These are phyloP conservation scores for Salix caprea DNA, from an alignment of 345 rosid species.

Conservation along the genomic window DNA sequence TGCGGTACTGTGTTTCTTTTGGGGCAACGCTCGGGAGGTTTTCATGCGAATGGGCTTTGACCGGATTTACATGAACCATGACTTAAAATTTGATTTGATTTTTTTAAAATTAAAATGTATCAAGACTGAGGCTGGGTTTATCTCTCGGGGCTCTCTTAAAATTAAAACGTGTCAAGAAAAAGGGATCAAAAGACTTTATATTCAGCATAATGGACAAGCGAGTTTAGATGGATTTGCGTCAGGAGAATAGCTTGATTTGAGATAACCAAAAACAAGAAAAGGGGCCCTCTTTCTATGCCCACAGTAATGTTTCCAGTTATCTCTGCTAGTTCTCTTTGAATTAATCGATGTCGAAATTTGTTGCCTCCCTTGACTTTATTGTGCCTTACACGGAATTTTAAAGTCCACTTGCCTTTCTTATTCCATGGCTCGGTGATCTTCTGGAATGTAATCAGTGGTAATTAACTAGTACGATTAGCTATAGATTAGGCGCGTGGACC, in stretches of 20 bases:
- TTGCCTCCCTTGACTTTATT: background rate
- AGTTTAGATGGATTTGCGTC: too few relatives aligned
- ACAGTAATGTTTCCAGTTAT: background rate
- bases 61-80: too few relatives aligned
- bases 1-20: background rate
- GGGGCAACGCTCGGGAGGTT: background rate
- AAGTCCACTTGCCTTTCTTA: background rate
- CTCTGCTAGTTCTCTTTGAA: background rate
- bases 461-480: background rate
- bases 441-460: background rate
- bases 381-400: background rate
- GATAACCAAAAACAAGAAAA: background rate
- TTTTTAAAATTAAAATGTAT: too few relatives aligned
- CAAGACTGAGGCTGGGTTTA: background rate
- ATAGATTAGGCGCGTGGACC: background rate
- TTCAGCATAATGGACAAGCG: too few relatives aligned
- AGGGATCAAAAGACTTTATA: too few relatives aligned
- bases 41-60: background rate
- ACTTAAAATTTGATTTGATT: too few relatives aligned
- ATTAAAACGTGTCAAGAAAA: too few relatives aligned
- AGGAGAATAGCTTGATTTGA: background rate
- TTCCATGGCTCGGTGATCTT: background rate
- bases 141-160: background rate
- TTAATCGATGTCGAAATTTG: background rate
- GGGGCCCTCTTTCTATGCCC: too few relatives aligned